Conservation (phyloP, 495 filamentous ascomycete genomes). For the Clohesyomyces aquaticus region DNA sequence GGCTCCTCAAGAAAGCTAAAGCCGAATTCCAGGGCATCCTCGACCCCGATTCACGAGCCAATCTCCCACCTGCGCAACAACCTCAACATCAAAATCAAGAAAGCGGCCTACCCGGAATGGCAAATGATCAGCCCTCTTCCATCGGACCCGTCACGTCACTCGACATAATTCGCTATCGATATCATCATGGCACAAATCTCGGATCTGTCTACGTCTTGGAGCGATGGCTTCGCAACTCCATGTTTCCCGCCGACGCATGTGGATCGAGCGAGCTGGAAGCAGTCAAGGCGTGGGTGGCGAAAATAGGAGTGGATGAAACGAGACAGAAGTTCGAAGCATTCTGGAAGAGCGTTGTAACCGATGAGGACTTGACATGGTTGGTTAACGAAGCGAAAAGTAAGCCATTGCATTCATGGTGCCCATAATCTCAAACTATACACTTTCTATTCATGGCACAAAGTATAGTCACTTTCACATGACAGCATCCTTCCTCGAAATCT, state of each 20-base stretch:
- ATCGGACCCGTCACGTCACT: conserved; percentile 46
- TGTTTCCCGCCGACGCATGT: conserved; percentile 48
- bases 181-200: conserved; percentile 61
- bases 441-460: background rate
- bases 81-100: conserved; percentile 12
- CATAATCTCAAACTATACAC: background rate
- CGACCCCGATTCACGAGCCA: conserved; percentile 4
- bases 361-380: conserved; percentile 55
- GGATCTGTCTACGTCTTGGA: conserved; percentile 62
- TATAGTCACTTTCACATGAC: background rate
- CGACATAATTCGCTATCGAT: conserved; percentile 58
- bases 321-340: conserved; percentile 55
- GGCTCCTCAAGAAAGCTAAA: conserved; percentile 43
- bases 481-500: background rate
- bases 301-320: conserved; percentile 52
- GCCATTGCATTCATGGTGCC: background rate
- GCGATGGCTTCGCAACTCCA: conserved; percentile 54
- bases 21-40: conserved; percentile 13
- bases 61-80: conserved; percentile 9
- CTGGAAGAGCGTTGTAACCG: conserved; percentile 53
- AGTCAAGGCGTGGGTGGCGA: conserved; percentile 48
- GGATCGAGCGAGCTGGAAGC: conserved; percentile 54
- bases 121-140: conserved; percentile 35
- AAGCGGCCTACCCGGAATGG: conserved; percentile 8
- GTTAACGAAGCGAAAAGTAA: conserved; percentile 49